These are phyloP conservation scores for Umbelopsis sp. DNA, from an alignment of 192 early-diverging fungal species.

Conservation along the genomic window DNA sequence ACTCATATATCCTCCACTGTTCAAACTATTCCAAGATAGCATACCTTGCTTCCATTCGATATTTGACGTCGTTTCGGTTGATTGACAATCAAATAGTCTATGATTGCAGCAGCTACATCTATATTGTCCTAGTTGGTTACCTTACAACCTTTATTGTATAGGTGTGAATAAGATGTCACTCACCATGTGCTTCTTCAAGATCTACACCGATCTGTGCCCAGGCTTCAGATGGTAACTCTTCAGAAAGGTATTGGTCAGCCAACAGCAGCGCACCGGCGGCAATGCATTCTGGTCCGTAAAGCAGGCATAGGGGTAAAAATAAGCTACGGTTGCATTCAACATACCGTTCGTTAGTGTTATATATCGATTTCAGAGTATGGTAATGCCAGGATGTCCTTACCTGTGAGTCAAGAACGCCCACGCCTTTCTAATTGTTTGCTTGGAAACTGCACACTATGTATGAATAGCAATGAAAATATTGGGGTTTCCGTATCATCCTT, in stretches of 20 bases:
- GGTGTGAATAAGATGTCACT: not conserved
- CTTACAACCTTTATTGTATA: not conserved
- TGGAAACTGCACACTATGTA: constrained; percentile 14
- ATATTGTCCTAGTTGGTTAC: not conserved
- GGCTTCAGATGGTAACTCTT: constrained; percentile 1
- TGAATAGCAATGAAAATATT: not conserved
- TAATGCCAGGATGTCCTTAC: not conserved
- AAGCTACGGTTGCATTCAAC: constrained; percentile 19
- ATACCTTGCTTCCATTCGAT: constrained; percentile 5
- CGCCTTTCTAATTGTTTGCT: constrained; percentile 42
- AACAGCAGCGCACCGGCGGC: constrained; percentile 49
- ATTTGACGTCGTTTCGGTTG: not conserved
- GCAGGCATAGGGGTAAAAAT: constrained; percentile 47
- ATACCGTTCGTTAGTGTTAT: not conserved
- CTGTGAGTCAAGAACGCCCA: constrained; percentile 58
- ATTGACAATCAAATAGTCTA: constrained; percentile 15
- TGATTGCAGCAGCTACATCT: constrained; percentile 6
- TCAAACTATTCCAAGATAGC: not conserved
- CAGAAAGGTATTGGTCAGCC: constrained; percentile 23
- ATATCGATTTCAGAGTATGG: too few species aligned
- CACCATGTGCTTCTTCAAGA: constrained; percentile 31
- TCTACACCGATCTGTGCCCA: constrained; percentile 25
- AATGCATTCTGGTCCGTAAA: constrained; percentile 43
- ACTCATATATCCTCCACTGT: not conserved
- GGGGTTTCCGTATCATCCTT: not conserved